phyloP scores from a whole-genome alignment of 371 early-diverging fungal species.

The Mortierella sp. region DNA sequence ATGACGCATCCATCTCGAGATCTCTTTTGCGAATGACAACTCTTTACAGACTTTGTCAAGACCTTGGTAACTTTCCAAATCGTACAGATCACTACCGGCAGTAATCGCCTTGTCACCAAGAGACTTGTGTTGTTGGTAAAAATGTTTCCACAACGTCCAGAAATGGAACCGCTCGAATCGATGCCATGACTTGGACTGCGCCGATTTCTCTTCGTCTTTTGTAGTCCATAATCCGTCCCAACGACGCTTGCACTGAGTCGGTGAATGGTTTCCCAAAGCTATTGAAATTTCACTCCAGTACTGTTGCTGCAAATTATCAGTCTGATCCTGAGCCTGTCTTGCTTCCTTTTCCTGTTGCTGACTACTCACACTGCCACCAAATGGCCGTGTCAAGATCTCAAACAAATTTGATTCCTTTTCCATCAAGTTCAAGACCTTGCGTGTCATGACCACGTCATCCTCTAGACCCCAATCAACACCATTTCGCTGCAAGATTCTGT shows the following conservation, averaged over 20 bases:
- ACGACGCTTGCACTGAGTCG: conserved; percentile 38
- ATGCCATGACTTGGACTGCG: conserved; percentile 34
- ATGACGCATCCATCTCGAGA: conserved; percentile 47
- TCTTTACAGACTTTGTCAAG: conserved; percentile 5
- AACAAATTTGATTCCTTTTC: conserved; percentile 9
- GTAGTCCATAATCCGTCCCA: conserved; percentile 34
- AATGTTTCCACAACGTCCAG: conserved; percentile 48
- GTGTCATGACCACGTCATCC: conserved; percentile 45
- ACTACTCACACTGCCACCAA: not conserved
- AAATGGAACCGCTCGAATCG: conserved; percentile 37
- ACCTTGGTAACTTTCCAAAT: not conserved
- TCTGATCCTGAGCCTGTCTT: not conserved
- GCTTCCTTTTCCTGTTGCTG: not conserved
- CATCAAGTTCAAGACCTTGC: conserved; percentile 29
- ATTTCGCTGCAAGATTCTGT: conserved; percentile 14
- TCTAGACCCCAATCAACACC: conserved; percentile 40
- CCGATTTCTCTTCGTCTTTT: conserved; percentile 26
- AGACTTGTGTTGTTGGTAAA: conserved; percentile 7
- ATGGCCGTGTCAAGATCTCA: conserved; percentile 16
- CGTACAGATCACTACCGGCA: not conserved
- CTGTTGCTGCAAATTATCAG: conserved; percentile 9
- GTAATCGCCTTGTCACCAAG: not conserved
- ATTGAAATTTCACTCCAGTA: conserved; percentile 38
- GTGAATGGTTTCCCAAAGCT: conserved; percentile 45
- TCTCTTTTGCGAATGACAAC: conserved; percentile 29